Conservation (phyloP, 1,284 basidiomycete species). For the Vanrija humicola region DNA sequence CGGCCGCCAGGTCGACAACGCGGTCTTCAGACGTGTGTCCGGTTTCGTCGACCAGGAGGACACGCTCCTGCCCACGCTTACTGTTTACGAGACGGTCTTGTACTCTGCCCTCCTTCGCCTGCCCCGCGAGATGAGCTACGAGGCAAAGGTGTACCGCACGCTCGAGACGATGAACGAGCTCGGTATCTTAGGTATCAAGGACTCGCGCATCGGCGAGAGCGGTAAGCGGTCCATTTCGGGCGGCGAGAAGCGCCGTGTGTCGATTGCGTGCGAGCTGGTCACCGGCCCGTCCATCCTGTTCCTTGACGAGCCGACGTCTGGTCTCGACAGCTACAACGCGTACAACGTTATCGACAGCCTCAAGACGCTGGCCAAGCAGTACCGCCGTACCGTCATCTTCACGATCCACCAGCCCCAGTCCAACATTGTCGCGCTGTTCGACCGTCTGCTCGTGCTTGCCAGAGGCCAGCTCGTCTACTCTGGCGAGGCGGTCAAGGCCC, state of each 20-base stretch:
- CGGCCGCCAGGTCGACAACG: constrained; percentile 69
- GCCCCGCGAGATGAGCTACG: constrained; percentile 88
- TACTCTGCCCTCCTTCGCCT: constrained; percentile 86
- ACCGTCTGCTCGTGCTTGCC: constrained; percentile 81
- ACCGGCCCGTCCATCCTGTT: constrained; percentile 93
- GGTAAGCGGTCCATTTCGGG: constrained; percentile 82
- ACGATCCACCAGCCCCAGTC: constrained; percentile 98
- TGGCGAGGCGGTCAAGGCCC: constrained; percentile 68
- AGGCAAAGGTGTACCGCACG: constrained; percentile 89
- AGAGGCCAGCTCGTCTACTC: constrained; percentile 79
- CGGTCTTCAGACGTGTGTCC: constrained; percentile 68
- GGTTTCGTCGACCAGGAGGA: constrained; percentile 99
- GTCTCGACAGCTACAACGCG: constrained; percentile 91
- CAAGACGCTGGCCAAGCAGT: constrained; percentile 76
- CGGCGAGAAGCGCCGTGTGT: constrained; percentile 91
- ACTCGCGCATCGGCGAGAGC: constrained; percentile 80
- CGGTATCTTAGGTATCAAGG: constrained; percentile 86
- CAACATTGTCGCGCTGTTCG: constrained; percentile 93
- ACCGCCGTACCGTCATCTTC: constrained; percentile 84
- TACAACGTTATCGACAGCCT: constrained; percentile 89
- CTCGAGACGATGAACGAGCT: constrained; percentile 94
- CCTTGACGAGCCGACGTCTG: constrained; percentile 93
- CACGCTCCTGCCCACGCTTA: constrained; percentile 90
- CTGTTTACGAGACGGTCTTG: constrained; percentile 94
- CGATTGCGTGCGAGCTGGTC: constrained; percentile 97